Evolutionary conservation across 208 protist genomes (phyloP).

Genomic region (Lotmaria passim): DNA sequence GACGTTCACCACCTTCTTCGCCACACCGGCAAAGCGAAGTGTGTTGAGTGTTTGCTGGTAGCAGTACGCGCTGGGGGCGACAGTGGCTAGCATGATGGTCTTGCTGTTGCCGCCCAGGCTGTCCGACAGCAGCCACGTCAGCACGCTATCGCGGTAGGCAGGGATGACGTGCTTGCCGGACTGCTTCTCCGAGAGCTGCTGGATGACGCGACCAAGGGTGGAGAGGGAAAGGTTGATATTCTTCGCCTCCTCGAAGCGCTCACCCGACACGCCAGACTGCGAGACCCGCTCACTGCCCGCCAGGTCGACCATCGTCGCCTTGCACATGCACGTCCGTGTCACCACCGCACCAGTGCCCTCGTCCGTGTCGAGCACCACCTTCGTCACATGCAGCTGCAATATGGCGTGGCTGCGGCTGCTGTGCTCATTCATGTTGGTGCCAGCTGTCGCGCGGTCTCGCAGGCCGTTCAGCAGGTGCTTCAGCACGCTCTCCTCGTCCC

Average conservation of each 20-base stretch:
- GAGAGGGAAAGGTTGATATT: conserved; percentile 98
- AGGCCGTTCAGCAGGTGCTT: conserved; percentile 64
- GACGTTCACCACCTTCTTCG: conserved; percentile 88
- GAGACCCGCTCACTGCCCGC: conserved; percentile 96
- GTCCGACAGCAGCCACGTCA: conserved; percentile 90
- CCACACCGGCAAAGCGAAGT: conserved; percentile 83
- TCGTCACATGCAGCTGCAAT: conserved; percentile 91
- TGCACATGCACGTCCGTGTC: conserved; percentile 67
- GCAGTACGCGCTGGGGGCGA: conserved; percentile 79
- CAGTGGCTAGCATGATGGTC: conserved; percentile 89
- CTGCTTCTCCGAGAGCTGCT: conserved; percentile 84
- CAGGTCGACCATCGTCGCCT: conserved; percentile 97
- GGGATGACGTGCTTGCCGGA: conserved; percentile 65
- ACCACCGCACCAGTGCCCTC: conserved; percentile 51
- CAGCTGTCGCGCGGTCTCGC: conserved; percentile 79
- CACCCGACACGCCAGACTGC: conserved; percentile 89
- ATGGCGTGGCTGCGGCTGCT: conserved; percentile 97
- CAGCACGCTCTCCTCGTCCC: conserved; percentile 57
- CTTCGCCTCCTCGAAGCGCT: conserved; percentile 93
- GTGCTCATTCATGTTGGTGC: conserved; percentile 95
- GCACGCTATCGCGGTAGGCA: conserved; percentile 87
- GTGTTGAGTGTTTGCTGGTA: conserved; percentile 90
- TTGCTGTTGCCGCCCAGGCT: conserved; percentile 90
- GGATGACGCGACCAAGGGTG: conserved; percentile 90
- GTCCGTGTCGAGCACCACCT: conserved; percentile 41